phyloP scores from a whole-genome alignment of 768 basidiomycete genomes.

The Coprinopsis sp. region DNA sequence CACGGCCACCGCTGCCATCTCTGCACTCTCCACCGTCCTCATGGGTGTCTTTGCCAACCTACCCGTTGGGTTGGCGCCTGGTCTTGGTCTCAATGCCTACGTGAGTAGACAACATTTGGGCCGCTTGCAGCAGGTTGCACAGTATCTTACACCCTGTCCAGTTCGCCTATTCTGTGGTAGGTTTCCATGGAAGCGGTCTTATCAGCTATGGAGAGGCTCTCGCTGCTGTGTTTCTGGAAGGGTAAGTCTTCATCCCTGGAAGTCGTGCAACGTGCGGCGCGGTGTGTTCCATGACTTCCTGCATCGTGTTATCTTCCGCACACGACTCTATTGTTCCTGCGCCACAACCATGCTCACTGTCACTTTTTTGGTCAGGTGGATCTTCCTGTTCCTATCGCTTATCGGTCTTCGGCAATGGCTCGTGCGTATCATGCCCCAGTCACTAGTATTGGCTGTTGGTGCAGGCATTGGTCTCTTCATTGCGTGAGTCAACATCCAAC shows the following conservation, averaged over 20 bases:
- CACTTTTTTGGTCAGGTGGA: conserved; percentile 46
- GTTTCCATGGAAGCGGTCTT: conserved; percentile 70
- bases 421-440: conserved; percentile 83
- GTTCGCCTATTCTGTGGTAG: conserved; percentile 88
- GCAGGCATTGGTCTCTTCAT: conserved; percentile 87
- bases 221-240: conserved; percentile 84
- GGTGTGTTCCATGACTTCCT: too few relatives aligned
- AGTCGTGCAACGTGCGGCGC: conserved; percentile 1
- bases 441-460: conserved; percentile 78
- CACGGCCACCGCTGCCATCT: conserved; percentile 74
- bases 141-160: conserved; percentile 21
- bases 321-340: too few relatives aligned
- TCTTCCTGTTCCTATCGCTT: conserved; percentile 76
- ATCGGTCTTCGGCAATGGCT: conserved; percentile 88
- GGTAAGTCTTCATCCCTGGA: conserved; percentile 45
- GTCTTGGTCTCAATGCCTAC: conserved; percentile 79
- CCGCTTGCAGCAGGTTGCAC: background rate
- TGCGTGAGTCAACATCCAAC: conserved; percentile 44
- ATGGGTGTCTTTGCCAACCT: conserved; percentile 85
- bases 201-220: conserved; percentile 71
- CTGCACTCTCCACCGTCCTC: conserved; percentile 68
- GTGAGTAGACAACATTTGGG: conserved; percentile 36
- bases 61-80: conserved; percentile 87
- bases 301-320: too few relatives aligned
- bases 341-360: background rate